Percentiles rank a stretch among this genome's conserved stretches.
Conservation (phyloP, 257 asterid genomes). For the Primulina tabacum region DNA sequence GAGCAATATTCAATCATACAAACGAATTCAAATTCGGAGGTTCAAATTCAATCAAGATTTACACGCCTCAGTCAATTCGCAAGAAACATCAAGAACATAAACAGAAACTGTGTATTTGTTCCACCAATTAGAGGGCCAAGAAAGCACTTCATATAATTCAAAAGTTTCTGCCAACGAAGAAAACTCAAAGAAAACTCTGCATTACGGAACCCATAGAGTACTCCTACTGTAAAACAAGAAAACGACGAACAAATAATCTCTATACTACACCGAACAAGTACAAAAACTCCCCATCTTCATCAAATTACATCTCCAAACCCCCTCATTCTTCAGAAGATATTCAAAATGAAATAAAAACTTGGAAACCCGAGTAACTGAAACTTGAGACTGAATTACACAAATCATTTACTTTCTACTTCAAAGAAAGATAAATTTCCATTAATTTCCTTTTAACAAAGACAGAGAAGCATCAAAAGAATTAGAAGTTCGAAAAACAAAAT, state of each 20-base stretch:
- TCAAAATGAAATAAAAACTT: background rate
- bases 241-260: background rate
- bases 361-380: background rate
- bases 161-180: conserved; percentile 28
- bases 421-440: background rate
- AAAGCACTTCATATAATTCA: conserved; percentile 44
- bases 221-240: background rate
- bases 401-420: background rate
- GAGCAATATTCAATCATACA: too few species aligned
- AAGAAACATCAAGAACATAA: conserved; percentile 24
- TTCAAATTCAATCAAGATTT: background rate
- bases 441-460: too few species aligned
- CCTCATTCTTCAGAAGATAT: background rate
- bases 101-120: conserved; percentile 37
- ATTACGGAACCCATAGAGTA: background rate
- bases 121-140: conserved; percentile 27
- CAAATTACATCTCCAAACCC: background rate
- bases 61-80: conserved; percentile 29
- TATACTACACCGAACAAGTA: background rate
- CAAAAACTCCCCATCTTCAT: background rate
- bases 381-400: background rate
- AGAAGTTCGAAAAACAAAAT: too few species aligned
- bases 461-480: background rate
- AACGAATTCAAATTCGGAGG: background rate
- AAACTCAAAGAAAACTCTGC: background rate